These are phyloP conservation scores for Yamagishiella unicocca DNA, from an alignment of 139 green algal genomes.

Conservation along the genomic window DNA sequence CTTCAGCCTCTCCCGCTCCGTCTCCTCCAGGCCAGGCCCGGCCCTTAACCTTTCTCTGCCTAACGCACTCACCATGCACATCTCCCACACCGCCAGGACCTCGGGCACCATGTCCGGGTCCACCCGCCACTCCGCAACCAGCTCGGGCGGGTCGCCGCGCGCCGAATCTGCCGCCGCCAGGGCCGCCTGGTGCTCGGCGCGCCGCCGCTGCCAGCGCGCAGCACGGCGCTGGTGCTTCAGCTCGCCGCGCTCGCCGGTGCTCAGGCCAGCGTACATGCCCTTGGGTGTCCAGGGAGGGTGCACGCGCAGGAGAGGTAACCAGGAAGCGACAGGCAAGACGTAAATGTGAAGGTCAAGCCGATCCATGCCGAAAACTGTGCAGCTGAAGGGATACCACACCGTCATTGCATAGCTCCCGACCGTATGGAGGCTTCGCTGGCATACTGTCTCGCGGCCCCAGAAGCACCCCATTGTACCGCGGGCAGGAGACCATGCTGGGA, in stretches of 20 bases:
- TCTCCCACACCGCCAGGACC: constrained; percentile 80
- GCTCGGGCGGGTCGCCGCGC: constrained; percentile 69
- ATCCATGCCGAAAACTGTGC: too few relatives aligned
- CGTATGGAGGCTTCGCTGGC: too few relatives aligned
- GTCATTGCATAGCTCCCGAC: too few relatives aligned
- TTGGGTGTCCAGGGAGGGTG: not conserved
- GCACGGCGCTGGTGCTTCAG: constrained; percentile 39
- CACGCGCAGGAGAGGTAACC: not conserved
- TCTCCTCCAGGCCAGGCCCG: too few relatives aligned
- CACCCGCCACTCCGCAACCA: constrained; percentile 61
- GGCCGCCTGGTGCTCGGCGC: not conserved
- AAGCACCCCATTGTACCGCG: too few relatives aligned
- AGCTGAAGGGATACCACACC: too few relatives aligned
- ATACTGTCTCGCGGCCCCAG: too few relatives aligned
- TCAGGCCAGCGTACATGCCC: not conserved
- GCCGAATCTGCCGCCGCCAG: constrained; percentile 55
- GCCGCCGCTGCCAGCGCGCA: not conserved
- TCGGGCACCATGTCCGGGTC: constrained; percentile 66
- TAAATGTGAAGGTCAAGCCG: too few relatives aligned
- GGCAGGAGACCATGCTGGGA: too few relatives aligned
- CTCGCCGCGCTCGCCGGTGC: constrained; percentile 13
- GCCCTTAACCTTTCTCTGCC: too few relatives aligned
- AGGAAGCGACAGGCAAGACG: too few relatives aligned
- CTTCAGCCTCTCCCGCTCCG: too few relatives aligned
- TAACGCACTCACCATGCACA: constrained; percentile 65